A percentile compares a stretch with the other conserved stretches of the same genome.
Evolutionary conservation across 2,329 filamentous ascomycete genomes (phyloP).

Genomic region (Hymenoscyphus salicellus): DNA sequence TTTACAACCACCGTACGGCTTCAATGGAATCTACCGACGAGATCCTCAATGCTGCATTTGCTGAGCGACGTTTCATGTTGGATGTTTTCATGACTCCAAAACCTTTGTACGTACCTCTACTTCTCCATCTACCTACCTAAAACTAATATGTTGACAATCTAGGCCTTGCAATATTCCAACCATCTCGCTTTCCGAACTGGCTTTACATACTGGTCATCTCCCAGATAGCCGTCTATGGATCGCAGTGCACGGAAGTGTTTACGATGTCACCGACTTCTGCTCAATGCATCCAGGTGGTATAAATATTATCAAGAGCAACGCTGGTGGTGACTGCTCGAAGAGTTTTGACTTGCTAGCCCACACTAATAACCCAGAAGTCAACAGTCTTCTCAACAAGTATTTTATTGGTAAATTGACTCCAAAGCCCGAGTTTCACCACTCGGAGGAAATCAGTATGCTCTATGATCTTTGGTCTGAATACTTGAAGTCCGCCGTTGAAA

Average conservation of each 20-base stretch:
- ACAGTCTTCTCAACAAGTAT: constrained; percentile 52
- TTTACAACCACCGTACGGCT: constrained; percentile 51
- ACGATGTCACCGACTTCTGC: constrained; percentile 52
- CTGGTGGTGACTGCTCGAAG: constrained; percentile 51
- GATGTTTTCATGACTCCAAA: constrained; percentile 57
- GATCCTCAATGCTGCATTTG: constrained; percentile 52
- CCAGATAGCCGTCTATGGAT: constrained; percentile 49
- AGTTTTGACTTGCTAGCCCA: constrained; percentile 54
- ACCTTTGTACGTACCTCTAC: constrained; percentile 35
- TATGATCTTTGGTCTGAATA: constrained; percentile 52
- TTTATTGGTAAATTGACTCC: constrained; percentile 51
- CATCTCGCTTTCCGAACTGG: constrained; percentile 49
- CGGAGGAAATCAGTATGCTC: constrained; percentile 43
- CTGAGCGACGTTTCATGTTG: constrained; percentile 54
- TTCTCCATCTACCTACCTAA: too few species aligned
- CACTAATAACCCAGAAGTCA: constrained; percentile 53
- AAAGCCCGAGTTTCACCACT: constrained; percentile 48
- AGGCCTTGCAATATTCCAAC: constrained; percentile 47
- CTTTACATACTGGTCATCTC: constrained; percentile 50
- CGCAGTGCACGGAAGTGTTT: constrained; percentile 51
- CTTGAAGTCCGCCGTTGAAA: constrained; percentile 48
- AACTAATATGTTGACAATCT: too few species aligned
- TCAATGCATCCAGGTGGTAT: constrained; percentile 54
- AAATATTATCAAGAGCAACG: constrained; percentile 53
- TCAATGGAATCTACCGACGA: constrained; percentile 51